phyloP scores from a whole-genome alignment of 352 stramenopile species.

The Globisporangium paroecandrum region DNA sequence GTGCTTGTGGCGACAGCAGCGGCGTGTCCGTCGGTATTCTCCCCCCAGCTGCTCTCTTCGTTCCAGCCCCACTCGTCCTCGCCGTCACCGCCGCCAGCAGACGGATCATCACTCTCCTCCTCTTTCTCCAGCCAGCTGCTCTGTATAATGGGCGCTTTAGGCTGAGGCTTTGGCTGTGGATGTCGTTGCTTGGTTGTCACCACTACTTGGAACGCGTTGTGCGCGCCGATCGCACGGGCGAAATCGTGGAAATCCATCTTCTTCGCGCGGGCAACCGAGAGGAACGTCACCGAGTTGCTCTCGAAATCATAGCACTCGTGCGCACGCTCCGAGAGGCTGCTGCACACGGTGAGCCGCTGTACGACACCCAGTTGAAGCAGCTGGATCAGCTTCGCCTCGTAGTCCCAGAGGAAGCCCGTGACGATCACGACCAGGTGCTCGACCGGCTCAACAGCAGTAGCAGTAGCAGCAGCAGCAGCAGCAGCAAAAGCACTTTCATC shows the following conservation, averaged over 20 bases:
- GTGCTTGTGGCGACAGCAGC: neutral
- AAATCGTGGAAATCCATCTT: conserved; percentile 58
- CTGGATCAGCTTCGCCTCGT: conserved; percentile 30
- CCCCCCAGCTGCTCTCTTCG: conserved; percentile 24
- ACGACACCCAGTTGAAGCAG: conserved; percentile 41
- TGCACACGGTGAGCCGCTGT: conserved; percentile 48
- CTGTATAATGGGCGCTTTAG: neutral
- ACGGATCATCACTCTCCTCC: neutral
- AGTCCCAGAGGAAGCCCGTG: conserved; percentile 64
- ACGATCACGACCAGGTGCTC: conserved; percentile 53
- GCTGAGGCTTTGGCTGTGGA: neutral
- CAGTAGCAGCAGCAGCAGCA: too few relatives aligned
- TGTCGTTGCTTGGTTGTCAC: conserved; percentile 14
- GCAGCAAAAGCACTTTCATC: neutral
- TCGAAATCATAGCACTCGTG: conserved; percentile 70
- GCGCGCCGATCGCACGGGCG: conserved; percentile 23
- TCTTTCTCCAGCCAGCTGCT: conserved; percentile 8
- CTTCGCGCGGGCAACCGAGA: conserved; percentile 15
- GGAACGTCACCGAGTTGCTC: conserved; percentile 8
- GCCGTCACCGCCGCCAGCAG: neutral
- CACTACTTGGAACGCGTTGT: conserved; percentile 16
- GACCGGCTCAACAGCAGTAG: conserved; percentile 17
- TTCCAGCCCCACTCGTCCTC: conserved; percentile 55
- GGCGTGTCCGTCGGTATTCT: neutral
- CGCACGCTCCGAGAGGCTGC: conserved; percentile 59